Base-by-base conservation (phyloP, 306 rosid genomes). In the Rubus parviflorus region DNA sequence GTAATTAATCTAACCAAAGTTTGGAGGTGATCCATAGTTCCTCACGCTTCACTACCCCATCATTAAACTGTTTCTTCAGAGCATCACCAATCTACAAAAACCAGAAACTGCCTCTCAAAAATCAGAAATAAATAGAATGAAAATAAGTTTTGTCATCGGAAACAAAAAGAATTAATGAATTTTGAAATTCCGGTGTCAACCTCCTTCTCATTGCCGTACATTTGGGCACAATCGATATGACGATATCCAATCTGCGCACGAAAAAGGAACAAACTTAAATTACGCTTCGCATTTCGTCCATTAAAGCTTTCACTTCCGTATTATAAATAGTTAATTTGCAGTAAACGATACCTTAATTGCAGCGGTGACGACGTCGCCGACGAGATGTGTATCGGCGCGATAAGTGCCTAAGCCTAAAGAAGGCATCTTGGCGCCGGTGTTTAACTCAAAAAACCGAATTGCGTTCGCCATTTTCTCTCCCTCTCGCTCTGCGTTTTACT, bases 1-100 rank as follows among this genome's bases (percentile, higher is more conserved):
- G 8, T 42, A 42, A 42, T 4, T 42, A 42, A 42, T 42, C 46
- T 42, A 42, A 90, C 94, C 93, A 86, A 69, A 92, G 92, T 81
- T 92, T 92, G 30, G 97, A 92, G 75, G 96, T 92, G 81, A 90
- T 87, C 92, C 93, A 92, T 63, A 90, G 35, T 0, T 88, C 93
- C 75, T 85, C 89, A 43, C 96, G 91, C 74, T 87, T 89, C 74
- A 92, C 92, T 13, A 83, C 78, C 38, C 89, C 93, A 45, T 85
- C 90, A 37, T 78, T 78, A 79, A 83, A 85, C 8, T 86, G 82
- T 73, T 86, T 88, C 83, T 90, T 87, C 46, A 92, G 80, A 35
- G 86, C 84, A 63, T 70, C 40, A 61, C 97, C 97, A 79, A 90
- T 88, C 97, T 90, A 64, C 68, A 72, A 0, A 14, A 51, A 38